Conservation (phyloP, 331 rosid genomes). For the Malus hybrid region DNA sequence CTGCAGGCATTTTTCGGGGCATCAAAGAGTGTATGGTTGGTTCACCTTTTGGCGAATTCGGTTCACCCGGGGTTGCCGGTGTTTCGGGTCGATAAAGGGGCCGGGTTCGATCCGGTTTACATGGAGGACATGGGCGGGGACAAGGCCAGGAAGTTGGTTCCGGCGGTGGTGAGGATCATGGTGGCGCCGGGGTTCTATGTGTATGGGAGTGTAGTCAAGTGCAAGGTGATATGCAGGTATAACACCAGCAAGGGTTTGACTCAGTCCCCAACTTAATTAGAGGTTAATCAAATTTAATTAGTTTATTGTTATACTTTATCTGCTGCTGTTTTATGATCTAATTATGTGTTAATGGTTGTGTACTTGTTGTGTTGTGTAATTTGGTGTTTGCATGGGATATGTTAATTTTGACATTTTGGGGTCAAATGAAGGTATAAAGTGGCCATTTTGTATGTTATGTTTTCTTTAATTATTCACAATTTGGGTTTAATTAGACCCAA, state of each 20-base stretch:
- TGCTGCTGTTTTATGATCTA: constrained; percentile 6
- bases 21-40: constrained; percentile 78
- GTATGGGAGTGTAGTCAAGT: constrained; percentile 61
- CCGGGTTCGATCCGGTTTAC: constrained; percentile 54
- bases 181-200: constrained; percentile 89
- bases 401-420: background rate
- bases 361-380: background rate
- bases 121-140: constrained; percentile 89
- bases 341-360: background rate
- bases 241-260: constrained; percentile 18
- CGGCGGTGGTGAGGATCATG: constrained; percentile 62
- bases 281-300: background rate
- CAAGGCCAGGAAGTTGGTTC: constrained; percentile 38
- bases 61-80: constrained; percentile 65
- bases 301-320: constrained; percentile 3
- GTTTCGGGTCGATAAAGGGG: constrained; percentile 60
- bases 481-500: background rate
- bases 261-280: constrained; percentile 23
- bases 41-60: constrained; percentile 69
- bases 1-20: constrained; percentile 87
- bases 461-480: background rate
- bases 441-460: background rate
- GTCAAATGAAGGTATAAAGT: background rate
- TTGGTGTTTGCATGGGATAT: background rate
- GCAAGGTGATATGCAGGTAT: constrained; percentile 87